phyloP scores from a whole-genome alignment of 805 yeast genomes.

The Torulaspora quercuum region DNA sequence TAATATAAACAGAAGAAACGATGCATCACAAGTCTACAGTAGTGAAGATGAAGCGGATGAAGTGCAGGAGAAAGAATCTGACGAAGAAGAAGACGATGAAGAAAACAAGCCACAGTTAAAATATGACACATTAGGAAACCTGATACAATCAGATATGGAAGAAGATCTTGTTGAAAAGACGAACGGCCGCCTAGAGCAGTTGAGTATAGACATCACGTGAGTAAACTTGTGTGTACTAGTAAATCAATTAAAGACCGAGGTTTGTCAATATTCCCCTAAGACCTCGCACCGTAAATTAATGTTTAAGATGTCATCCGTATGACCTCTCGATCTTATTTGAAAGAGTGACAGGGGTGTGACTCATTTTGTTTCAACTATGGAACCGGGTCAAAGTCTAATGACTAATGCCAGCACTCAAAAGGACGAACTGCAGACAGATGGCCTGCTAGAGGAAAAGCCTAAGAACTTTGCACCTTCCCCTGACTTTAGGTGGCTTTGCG shows the following conservation, averaged over 20 bases:
- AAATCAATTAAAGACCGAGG: no score
- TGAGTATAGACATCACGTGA: no score
- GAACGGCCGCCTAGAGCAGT: slow-evolving; percentile 26
- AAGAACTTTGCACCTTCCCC: slow-evolving; percentile 38
- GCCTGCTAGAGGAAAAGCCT: slow-evolving; percentile 12
- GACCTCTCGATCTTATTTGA: no score
- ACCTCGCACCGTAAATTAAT: no score
- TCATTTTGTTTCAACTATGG: not conserved
- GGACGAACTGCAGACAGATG: not conserved
- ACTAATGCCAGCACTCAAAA: not conserved
- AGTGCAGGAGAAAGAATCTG: slow-evolving; percentile 23
- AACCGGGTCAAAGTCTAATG: not conserved
- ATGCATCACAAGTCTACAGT: slow-evolving; percentile 20
- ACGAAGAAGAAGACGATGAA: slow-evolving; percentile 11
- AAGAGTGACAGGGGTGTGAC: no score
- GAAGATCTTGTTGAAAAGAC: slow-evolving; percentile 26
- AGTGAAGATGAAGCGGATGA: slow-evolving; percentile 17
- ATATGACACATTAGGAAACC: slow-evolving; percentile 26
- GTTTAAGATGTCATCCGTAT: no score
- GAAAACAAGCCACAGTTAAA: slow-evolving; percentile 6
- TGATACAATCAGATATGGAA: slow-evolving; percentile 20
- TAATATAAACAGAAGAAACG: slow-evolving; percentile 57
- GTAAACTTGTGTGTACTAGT: no score
- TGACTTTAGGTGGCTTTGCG: slow-evolving; percentile 39
- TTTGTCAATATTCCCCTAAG: no score